These are phyloP conservation scores for Capronia americana DNA, from an alignment of 2,329 filamentous ascomycete species.

Conservation along the genomic window DNA sequence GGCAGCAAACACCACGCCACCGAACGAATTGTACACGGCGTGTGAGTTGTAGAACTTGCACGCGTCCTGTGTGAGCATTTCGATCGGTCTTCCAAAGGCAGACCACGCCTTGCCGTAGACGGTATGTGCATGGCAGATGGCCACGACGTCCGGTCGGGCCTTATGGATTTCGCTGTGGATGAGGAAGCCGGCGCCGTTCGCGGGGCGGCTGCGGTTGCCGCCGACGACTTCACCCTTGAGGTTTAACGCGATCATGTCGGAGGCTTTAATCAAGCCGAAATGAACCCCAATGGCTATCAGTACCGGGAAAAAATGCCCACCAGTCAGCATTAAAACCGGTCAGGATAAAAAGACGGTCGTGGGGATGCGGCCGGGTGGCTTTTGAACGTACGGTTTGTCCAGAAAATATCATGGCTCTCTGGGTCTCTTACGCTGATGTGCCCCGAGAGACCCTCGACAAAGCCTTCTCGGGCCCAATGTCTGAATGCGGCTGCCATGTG, in stretches of 20 bases:
- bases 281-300: constrained; percentile 60
- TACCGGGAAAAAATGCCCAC: no score
- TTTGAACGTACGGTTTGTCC: constrained; percentile 65
- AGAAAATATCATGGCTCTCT: constrained; percentile 66
- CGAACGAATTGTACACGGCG: constrained; percentile 69
- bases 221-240: constrained; percentile 68
- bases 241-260: constrained; percentile 72
- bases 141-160: constrained; percentile 68
- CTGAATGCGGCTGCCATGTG: constrained; percentile 74
- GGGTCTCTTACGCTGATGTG: constrained; percentile 73
- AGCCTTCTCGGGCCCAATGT: constrained; percentile 69
- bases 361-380: background rate
- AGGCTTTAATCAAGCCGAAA: constrained; percentile 68
- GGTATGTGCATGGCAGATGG: constrained; percentile 73
- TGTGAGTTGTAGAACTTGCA: constrained; percentile 58
- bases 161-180: constrained; percentile 74
- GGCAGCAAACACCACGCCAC: constrained; percentile 67
- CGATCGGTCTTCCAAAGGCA: constrained; percentile 67
- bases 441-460: constrained; percentile 71
- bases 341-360: background rate
- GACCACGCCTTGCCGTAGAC: constrained; percentile 71
- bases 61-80: constrained; percentile 66
- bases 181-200: constrained; percentile 71
- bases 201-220: constrained; percentile 65
- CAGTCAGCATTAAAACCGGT: no score